Percentiles rank a stretch among this genome's conserved stretches.
These are phyloP conservation scores for Beauveria caledonica DNA, from an alignment of 2,329 filamentous ascomycete species.

Conservation along the genomic window DNA sequence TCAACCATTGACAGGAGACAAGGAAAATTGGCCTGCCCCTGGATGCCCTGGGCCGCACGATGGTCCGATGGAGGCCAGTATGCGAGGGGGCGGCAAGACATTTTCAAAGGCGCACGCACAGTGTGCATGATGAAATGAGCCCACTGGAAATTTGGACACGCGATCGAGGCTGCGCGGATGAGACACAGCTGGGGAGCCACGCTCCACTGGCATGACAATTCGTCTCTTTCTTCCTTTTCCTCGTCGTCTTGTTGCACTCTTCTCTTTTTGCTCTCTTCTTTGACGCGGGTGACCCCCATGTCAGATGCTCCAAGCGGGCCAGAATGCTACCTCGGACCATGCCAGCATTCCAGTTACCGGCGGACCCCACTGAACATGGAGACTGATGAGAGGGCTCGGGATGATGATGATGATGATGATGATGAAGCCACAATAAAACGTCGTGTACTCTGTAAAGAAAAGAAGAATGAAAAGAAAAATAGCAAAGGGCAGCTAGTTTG, in stretches of 20 bases:
- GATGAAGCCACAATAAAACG: too few relatives aligned
- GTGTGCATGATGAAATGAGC: neutral
- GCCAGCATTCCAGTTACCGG: neutral
- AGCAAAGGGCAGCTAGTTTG: neutral
- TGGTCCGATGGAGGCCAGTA: neutral
- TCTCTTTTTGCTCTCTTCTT: neutral
- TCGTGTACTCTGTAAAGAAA: neutral
- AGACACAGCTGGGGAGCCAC: neutral
- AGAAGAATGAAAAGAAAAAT: neutral
- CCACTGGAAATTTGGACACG: neutral
- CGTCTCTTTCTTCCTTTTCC: neutral
- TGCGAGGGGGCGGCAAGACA: conserved; percentile 9
- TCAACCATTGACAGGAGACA: neutral
- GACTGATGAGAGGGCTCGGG: too few relatives aligned
- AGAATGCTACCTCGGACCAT: neutral
- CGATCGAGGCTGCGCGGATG: neutral
- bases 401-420: neutral
- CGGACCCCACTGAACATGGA: neutral
- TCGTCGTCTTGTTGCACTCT: neutral
- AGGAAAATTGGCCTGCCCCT: neutral
- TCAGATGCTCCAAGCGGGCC: neutral
- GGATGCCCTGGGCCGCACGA: too few relatives aligned
- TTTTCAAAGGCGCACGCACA: neutral
- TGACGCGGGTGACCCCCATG: neutral
- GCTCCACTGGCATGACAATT: neutral